Evolutionary conservation across 2,329 filamentous ascomycete genomes (phyloP).

Genomic region (Lasiodiplodia theobromae): DNA sequence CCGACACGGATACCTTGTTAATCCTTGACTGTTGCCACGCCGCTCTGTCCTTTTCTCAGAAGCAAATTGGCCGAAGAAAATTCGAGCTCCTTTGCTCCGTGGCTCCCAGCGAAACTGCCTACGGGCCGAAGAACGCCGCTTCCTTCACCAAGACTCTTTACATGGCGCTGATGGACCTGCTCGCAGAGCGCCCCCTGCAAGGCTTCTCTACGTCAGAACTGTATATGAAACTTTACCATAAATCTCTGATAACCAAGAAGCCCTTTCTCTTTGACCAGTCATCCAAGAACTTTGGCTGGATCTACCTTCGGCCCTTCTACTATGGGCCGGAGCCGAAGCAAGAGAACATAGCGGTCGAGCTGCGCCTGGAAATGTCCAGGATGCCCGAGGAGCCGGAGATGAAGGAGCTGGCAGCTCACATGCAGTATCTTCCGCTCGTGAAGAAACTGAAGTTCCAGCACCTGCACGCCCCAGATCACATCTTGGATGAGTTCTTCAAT

Average conservation of each 20-base stretch:
- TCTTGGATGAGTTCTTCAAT: conserved; percentile 30
- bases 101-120: conserved; percentile 28
- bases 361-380: conserved; percentile 32
- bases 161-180: conserved; percentile 20
- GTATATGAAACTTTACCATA: conserved; percentile 55
- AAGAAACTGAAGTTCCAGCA: conserved; percentile 29
- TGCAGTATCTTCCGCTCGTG: conserved; percentile 33
- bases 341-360: conserved; percentile 27
- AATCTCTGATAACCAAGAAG: conserved; percentile 51
- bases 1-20: conserved; percentile 31
- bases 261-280: conserved; percentile 33
- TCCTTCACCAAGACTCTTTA: conserved; percentile 33
- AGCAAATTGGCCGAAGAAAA: conserved; percentile 31
- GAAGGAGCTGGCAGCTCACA: conserved; percentile 30
- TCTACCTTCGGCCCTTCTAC: conserved; percentile 30
- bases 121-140: conserved; percentile 26
- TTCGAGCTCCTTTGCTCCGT: conserved; percentile 34
- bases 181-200: background rate
- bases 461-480: conserved; percentile 30
- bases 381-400: conserved; percentile 23
- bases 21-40: conserved; percentile 34
- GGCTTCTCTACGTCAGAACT: conserved; percentile 33
- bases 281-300: conserved; percentile 32
- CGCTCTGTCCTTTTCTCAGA: conserved; percentile 29
- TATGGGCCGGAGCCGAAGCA: background rate